A percentile compares a stretch with the other conserved stretches of the same genome.
These are phyloP conservation scores for Pseudopyrenochaeta lycopersici DNA, from an alignment of 2,329 filamentous ascomycete species.

Conservation along the genomic window DNA sequence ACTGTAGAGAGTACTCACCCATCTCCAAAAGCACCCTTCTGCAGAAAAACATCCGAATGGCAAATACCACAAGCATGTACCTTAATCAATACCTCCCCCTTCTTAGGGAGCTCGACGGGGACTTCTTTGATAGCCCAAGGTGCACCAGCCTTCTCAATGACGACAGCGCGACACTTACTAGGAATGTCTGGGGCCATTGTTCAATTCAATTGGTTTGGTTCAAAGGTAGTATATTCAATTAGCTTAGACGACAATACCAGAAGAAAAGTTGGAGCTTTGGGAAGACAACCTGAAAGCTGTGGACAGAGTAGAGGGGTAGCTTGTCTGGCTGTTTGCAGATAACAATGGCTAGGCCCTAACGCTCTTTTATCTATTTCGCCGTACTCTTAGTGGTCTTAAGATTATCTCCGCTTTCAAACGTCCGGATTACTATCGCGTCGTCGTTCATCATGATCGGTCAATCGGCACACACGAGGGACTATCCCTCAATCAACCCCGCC, in stretches of 20 bases:
- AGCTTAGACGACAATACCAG: not conserved
- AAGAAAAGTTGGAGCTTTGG: no score
- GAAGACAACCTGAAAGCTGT: no score
- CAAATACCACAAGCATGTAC: constrained; percentile 77
- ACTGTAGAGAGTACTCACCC: not conserved
- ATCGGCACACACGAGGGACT: no score
- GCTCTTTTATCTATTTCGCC: no score
- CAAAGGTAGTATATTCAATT: not conserved
- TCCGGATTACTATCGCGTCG: no score
- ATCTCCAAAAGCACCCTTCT: constrained; percentile 31
- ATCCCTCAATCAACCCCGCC: no score
- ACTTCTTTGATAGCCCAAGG: constrained; percentile 68
- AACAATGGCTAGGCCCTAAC: no score
- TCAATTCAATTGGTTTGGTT: not conserved
- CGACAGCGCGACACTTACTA: constrained; percentile 72
- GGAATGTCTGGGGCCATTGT: constrained; percentile 54
- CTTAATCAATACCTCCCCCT: constrained; percentile 73
- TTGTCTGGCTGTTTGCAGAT: no score
- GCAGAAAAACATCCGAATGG: constrained; percentile 64
- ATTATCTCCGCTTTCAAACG: no score
- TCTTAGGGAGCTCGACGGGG: constrained; percentile 64
- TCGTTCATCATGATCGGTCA: no score
- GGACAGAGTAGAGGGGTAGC: no score
- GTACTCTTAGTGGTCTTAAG: no score
- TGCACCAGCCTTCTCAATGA: constrained; percentile 63